Base-by-base conservation (phyloP, 305 asterid species). In the Fraxinus latifolia region DNA sequence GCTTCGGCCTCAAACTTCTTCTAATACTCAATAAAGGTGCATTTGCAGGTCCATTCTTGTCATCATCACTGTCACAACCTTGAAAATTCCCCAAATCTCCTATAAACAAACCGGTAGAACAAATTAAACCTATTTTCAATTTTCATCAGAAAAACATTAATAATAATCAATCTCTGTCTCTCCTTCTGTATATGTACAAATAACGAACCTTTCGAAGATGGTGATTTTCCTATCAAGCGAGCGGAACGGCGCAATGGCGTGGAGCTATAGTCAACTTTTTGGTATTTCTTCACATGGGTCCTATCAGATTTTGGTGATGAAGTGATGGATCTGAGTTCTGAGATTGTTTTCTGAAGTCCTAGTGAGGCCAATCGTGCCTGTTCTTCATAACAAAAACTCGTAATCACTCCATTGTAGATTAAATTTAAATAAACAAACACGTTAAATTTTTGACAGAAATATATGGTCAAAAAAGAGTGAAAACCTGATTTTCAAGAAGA, bases 401-500 rank as follows among this genome's bases (percentile, higher is more conserved):
- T 31, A 70, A 70, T 70, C 76, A 70, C 73, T 32, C 37, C 15
- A 2, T 2, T 60, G 5, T 21, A 60, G 74, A 67, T 8, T 67
- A 67, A 67, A 67, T 67, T 67, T 67, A 14, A 27, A 27, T 29
- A 27, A 29, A 11, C 7, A 67, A 60, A 60, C 70, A 2, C 12
- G 31, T 25, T 2, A 60, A 7, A 19, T 21, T 60, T 60, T 60
- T 60, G 0, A 19, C 9, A 21, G 67, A 60, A 67, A 67, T 67
- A 11, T 65, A 67, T 27, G 36, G 2, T 12, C 8, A 42, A 39
- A 67, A 65, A 73, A 36, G 4, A 9, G 17, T 12, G 12, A 75
- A 4, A 7, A 90, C 97, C 98, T 92, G 91, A 60, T 93, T 94
- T 85, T 93, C 97, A 79, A 80, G 74, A 75, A 94, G 93, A 17